These are phyloP conservation scores for Pestalotiopsis sp. DNA, from an alignment of 2,329 filamentous ascomycete genomes.

Conservation along the genomic window DNA sequence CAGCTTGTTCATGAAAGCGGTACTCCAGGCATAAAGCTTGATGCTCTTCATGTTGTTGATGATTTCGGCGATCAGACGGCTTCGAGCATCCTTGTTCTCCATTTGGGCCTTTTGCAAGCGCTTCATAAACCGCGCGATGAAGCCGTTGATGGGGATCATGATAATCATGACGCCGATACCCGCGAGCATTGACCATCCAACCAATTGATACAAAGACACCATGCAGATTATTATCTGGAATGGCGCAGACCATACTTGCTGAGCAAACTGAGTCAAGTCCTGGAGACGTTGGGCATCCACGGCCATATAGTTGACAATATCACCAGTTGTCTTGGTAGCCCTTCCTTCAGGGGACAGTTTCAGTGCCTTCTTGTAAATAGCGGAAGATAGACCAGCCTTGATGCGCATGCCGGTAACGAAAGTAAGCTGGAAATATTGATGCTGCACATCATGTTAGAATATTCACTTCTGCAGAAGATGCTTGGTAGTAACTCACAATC, in stretches of 20 bases:
- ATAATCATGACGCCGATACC: constrained; percentile 93
- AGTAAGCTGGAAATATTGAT: constrained; percentile 95
- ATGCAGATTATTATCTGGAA: constrained; percentile 97
- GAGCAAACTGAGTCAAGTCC: constrained; percentile 92
- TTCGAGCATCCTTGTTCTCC: constrained; percentile 97
- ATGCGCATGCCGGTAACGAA: constrained; percentile 98
- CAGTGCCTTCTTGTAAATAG: constrained; percentile 91
- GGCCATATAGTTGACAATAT: constrained; percentile 99
- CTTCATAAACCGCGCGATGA: constrained; percentile 93
- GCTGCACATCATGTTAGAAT: constrained; percentile 35
- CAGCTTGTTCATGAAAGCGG: constrained; percentile 95
- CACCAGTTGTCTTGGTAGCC: constrained; percentile 85
- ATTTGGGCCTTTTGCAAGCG: constrained; percentile 93
- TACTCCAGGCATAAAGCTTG: constrained; percentile 97
- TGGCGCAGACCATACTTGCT: constrained; percentile 94
- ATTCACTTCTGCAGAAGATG: background rate
- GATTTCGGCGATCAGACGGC: constrained; percentile 93
- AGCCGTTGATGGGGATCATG: constrained; percentile 95
- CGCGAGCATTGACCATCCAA: constrained; percentile 93
- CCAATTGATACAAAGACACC: constrained; percentile 91
- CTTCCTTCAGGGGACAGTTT: constrained; percentile 92
- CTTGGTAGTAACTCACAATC: constrained; percentile 49
- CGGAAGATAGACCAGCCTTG: constrained; percentile 84
- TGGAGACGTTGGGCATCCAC: constrained; percentile 95
- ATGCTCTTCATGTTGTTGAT: constrained; percentile 99